Base-by-base conservation (phyloP, 1,284 basidiomycete genomes). In the Ceratobasidium sp. region DNA sequence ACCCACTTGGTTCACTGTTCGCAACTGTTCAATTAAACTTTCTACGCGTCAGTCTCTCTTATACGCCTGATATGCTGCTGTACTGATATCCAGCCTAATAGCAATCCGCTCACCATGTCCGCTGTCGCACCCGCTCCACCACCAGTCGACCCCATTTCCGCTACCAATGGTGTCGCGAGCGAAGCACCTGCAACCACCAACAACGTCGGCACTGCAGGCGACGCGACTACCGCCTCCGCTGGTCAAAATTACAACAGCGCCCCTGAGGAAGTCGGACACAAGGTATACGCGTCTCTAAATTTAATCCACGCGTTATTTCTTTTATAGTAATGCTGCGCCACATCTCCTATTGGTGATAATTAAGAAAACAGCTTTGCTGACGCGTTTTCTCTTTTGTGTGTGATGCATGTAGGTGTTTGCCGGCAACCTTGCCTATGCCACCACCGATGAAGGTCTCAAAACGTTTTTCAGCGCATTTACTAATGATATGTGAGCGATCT, bases 371-470 rank as follows among this genome's bases (percentile, higher is more conserved):
- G 17, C 31, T n/a, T 63, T 64, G 71, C 60, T 75, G 28, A 75
- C 71, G 71, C 71, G 71, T 64, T 11, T 77, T 54, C 37, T 63
- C 67, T 86, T 86, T 85, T 86, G 39, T 20, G 33, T 10, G 11
- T 13, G 20, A 49, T 90, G 90, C 90, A 90, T 87, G 85, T 81
- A 95, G 94, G 91, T 94, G 86, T 95, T 94, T 85, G 92, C 90
- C 82, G 93, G 93, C 82, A 95, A 95, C 86, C 92, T 95, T 88
- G 90, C 92, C 86, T 95, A 94, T 85, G 88, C 90, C 82, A 94
- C 92, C 81, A 93, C 92, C 88, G 93, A 94, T 88, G 92, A 94
- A 86, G 93, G 92, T 90, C 91, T 95, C 86, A 92, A 90, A 90
- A 86, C 91, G 85, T 93, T 95, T 88, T 95, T 95, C 88, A 91